These are phyloP conservation scores for Hyaloscypha finlandica DNA, from an alignment of 495 filamentous ascomycete genomes.

Conservation along the genomic window DNA sequence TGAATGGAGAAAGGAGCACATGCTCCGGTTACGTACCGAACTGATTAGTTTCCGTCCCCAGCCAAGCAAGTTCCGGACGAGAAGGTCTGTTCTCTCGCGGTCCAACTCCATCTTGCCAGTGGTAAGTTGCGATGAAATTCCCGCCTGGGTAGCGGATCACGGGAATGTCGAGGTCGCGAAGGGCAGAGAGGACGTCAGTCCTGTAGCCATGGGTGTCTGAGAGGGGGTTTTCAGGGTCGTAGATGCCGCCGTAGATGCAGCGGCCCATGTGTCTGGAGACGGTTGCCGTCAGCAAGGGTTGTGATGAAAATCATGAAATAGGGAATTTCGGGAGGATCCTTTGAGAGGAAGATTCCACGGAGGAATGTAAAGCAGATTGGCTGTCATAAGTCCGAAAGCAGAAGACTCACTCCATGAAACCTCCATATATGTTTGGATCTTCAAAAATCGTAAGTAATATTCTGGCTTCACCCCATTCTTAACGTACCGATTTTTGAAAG, in stretches of 20 bases:
- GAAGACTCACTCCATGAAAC: constrained; percentile 67
- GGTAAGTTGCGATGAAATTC: constrained; percentile 81
- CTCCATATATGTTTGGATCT: constrained; percentile 65
- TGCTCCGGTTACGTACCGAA: constrained; percentile 45
- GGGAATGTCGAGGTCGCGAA: constrained; percentile 70
- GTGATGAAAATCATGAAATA: no score
- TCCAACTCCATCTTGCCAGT: constrained; percentile 79
- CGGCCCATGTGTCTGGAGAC: constrained; percentile 71
- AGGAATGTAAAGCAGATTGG: not conserved
- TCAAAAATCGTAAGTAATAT: constrained; percentile 2
- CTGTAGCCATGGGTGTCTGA: constrained; percentile 75
- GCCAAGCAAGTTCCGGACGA: constrained; percentile 74
- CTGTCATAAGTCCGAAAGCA: not conserved
- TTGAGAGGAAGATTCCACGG: no score
- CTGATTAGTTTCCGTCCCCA: constrained; percentile 70
- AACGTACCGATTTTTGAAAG: constrained; percentile 63
- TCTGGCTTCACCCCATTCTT: not conserved
- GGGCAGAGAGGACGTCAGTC: constrained; percentile 69
- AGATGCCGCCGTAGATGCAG: constrained; percentile 84
- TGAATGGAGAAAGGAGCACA: not conserved
- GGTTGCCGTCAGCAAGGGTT: not conserved
- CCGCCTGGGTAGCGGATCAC: constrained; percentile 79
- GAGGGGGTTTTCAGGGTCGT: constrained; percentile 70
- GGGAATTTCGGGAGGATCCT: no score
- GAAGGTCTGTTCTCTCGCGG: constrained; percentile 65